Evolutionary conservation across 345 rosid species (phyloP).

Genomic region (Euphorbia tirucalli): DNA sequence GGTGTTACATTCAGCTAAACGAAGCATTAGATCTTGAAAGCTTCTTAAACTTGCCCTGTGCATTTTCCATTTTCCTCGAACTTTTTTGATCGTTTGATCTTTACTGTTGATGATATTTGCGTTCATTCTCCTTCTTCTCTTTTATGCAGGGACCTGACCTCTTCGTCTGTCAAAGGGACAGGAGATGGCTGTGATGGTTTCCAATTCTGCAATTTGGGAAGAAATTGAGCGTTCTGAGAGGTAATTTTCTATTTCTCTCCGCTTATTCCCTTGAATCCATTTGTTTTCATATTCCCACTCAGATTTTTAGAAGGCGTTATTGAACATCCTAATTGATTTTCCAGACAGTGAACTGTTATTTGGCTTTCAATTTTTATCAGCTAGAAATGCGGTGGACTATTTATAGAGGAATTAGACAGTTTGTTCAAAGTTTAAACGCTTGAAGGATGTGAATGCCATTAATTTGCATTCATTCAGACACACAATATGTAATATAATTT

Average conservation of each 20-base stretch:
- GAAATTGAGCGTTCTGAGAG: constrained; percentile 49
- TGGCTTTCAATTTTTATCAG: not conserved
- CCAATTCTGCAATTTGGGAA: constrained; percentile 38
- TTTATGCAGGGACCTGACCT: not conserved
- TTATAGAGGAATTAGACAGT: not conserved
- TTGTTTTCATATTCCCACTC: not conserved
- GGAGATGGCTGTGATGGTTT: constrained; percentile 16
- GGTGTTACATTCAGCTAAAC: too few species aligned
- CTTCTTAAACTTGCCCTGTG: too few species aligned
- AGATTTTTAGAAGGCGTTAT: too few species aligned
- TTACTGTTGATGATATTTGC: not conserved
- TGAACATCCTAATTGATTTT: too few species aligned
- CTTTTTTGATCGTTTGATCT: too few species aligned
- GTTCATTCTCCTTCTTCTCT: not conserved
- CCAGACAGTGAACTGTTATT: not conserved
- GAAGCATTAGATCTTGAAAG: too few species aligned
- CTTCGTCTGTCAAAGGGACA: not conserved
- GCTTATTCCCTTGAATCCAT: not conserved
- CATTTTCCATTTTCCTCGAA: too few species aligned
- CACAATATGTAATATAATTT: not conserved
- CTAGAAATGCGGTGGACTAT: not conserved
- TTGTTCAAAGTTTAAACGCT: not conserved
- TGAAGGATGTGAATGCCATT: not conserved
- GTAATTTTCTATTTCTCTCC: constrained; percentile 9
- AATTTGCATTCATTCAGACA: not conserved